Conservation (phyloP, 169 alveolate genomes). For the Cryptosporidium andersoni region DNA sequence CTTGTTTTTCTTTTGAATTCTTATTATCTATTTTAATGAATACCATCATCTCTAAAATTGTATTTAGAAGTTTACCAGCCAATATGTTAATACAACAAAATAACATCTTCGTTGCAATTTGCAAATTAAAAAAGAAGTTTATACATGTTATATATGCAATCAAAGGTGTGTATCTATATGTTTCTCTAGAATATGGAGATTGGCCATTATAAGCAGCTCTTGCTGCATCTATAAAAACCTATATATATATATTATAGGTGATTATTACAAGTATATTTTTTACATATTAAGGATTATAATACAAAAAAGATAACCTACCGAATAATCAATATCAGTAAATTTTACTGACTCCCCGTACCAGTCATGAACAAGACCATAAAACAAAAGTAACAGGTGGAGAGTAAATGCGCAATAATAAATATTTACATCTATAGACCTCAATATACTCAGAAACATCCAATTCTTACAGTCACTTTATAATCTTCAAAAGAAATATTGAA, state of each 20-base stretch:
- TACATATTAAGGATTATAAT: not conserved
- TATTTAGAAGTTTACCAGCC: slow-evolving; percentile 83
- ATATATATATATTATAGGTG: not conserved
- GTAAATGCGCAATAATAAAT: slow-evolving; percentile 54
- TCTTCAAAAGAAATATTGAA: too few species aligned
- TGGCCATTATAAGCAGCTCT: slow-evolving; percentile 87
- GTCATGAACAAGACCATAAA: slow-evolving; percentile 75
- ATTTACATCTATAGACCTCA: slow-evolving; percentile 55
- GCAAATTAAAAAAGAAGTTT: slow-evolving; percentile 78
- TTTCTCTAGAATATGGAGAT: slow-evolving; percentile 95
- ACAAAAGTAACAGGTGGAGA: slow-evolving; percentile 69
- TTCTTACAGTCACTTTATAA: too few species aligned
- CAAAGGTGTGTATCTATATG: slow-evolving; percentile 98
- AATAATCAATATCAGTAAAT: slow-evolving; percentile 97
- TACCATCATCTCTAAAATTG: not conserved
- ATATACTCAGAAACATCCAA: not conserved
- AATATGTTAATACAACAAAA: slow-evolving; percentile 86
- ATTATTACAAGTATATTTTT: not conserved
- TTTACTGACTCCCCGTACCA: slow-evolving; percentile 78
- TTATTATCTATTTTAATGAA: slow-evolving; percentile 72
- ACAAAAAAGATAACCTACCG: slow-evolving; percentile 28
- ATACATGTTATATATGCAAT: slow-evolving; percentile 80
- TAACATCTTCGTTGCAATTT: slow-evolving; percentile 82
- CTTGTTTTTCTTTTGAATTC: slow-evolving; percentile 21
- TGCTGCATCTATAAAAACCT: slow-evolving; percentile 97